Conservation (phyloP, 2,329 filamentous ascomycete species). For the Fusarium dlaminii region DNA sequence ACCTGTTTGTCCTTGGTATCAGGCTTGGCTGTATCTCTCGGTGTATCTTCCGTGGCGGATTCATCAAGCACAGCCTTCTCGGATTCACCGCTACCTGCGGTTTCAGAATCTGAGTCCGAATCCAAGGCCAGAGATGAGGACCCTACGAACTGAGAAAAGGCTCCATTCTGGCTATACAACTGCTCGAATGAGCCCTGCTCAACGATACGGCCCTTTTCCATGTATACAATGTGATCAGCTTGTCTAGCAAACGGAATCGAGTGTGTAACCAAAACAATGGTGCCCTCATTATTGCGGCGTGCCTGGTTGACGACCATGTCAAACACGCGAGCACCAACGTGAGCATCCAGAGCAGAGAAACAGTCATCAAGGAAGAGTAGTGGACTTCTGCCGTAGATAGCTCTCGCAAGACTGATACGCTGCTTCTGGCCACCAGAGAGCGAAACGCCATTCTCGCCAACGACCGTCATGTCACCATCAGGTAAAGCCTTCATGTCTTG, state of each 20-base stretch:
- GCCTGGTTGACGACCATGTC: conserved; percentile 19
- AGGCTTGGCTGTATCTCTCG: rapidly evolving
- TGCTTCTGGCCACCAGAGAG: conserved; percentile 24
- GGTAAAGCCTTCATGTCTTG: conserved; percentile 10
- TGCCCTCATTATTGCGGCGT: background rate
- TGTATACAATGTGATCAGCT: conserved; percentile 16
- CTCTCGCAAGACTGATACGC: conserved; percentile 22
- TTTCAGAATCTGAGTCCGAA: background rate
- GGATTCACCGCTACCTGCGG: background rate
- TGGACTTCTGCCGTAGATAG: conserved; percentile 10
- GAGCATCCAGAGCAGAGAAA: conserved; percentile 19
- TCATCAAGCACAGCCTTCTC: too few relatives aligned
- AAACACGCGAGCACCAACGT: conserved; percentile 17
- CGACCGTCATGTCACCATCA: conserved; percentile 23
- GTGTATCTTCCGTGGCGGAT: rapidly evolving
- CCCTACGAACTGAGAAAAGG: background rate
- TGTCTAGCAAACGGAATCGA: conserved; percentile 20
- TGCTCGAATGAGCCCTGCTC: conserved; percentile 18
- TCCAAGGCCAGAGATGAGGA: background rate
- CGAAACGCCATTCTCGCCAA: conserved; percentile 22
- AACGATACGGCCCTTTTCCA: conserved; percentile 1
- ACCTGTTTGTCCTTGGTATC: background rate
- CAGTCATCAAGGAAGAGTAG: conserved; percentile 25
- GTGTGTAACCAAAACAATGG: conserved; percentile 6
- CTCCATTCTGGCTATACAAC: background rate